These are phyloP conservation scores for Cyclotella choctawhatcheeana DNA, from an alignment of 108 stramenopile species.

Conservation along the genomic window DNA sequence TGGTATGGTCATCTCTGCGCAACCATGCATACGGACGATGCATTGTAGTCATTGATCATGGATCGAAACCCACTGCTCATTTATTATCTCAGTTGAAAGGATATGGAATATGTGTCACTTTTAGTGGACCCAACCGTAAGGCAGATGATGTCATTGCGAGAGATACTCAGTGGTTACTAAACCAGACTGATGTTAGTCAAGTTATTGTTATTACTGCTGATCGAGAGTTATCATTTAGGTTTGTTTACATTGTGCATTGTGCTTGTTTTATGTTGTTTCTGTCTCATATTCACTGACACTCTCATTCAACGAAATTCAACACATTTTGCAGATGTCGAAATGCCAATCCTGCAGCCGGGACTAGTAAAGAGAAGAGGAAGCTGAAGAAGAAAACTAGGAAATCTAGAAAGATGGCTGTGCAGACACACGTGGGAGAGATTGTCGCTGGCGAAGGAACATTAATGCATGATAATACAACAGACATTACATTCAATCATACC, in stretches of 20 bases:
- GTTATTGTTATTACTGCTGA: conserved; percentile 74
- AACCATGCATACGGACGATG: conserved; percentile 39
- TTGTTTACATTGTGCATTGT: too few species aligned
- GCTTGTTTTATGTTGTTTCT: too few species aligned
- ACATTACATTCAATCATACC: background rate
- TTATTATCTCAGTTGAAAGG: conserved; percentile 15
- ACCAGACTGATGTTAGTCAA: conserved; percentile 12
- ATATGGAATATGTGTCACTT: conserved; percentile 37
- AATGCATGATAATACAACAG: background rate
- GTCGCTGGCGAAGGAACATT: background rate
- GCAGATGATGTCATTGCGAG: conserved; percentile 77
- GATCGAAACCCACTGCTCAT: conserved; percentile 45
- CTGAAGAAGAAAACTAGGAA: conserved; percentile 7
- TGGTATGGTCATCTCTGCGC: conserved; percentile 47
- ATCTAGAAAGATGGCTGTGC: background rate
- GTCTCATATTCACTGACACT: too few species aligned
- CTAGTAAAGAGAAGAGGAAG: conserved; percentile 9
- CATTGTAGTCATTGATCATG: conserved; percentile 69
- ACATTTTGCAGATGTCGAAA: too few species aligned
- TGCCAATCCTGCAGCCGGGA: conserved; percentile 18
- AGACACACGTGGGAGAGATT: background rate
- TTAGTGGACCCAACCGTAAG: conserved; percentile 63
- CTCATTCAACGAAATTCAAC: too few species aligned
- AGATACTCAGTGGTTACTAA: conserved; percentile 38
- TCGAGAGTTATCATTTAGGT: conserved; percentile 47